phyloP scores from a whole-genome alignment of 805 yeast species.

The Cephaloascus fragrans region DNA sequence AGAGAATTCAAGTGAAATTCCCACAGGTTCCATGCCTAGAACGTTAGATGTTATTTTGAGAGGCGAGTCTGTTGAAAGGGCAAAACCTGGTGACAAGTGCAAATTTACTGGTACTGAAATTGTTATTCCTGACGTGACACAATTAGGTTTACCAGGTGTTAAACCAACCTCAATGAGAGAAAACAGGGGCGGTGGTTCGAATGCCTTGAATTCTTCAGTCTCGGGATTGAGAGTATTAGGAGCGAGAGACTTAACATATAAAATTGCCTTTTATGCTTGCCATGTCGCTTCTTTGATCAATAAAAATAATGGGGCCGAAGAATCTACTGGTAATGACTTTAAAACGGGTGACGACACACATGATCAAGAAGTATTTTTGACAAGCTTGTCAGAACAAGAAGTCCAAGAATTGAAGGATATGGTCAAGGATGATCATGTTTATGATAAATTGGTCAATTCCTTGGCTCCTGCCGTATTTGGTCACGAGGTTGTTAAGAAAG shows the following conservation, averaged over 20 bases:
- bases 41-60: constrained; percentile 86
- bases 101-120: constrained; percentile 90
- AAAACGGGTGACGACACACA: constrained; percentile 39
- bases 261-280: constrained; percentile 83
- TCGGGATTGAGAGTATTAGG: constrained; percentile 88
- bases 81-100: constrained; percentile 96
- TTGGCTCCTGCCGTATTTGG: constrained; percentile 96
- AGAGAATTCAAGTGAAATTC: constrained; percentile 93
- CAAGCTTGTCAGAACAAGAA: constrained; percentile 71
- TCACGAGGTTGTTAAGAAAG: constrained; percentile 90
- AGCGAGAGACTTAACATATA: constrained; percentile 87
- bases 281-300: constrained; percentile 65
- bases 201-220: constrained; percentile 76
- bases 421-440: constrained; percentile 84
- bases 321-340: constrained; percentile 15
- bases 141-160: constrained; percentile 90
- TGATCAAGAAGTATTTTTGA: constrained; percentile 75
- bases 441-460: constrained; percentile 75
- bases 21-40: constrained; percentile 98
- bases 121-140: constrained; percentile 90
- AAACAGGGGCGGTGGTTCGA: constrained; percentile 41
- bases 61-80: constrained; percentile 91
- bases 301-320: constrained; percentile 15
- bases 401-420: constrained; percentile 76
- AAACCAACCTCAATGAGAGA: constrained; percentile 79